Base-by-base conservation (phyloP, 2,329 filamentous ascomycete genomes). In the Phialemonium atrogriseum region DNA sequence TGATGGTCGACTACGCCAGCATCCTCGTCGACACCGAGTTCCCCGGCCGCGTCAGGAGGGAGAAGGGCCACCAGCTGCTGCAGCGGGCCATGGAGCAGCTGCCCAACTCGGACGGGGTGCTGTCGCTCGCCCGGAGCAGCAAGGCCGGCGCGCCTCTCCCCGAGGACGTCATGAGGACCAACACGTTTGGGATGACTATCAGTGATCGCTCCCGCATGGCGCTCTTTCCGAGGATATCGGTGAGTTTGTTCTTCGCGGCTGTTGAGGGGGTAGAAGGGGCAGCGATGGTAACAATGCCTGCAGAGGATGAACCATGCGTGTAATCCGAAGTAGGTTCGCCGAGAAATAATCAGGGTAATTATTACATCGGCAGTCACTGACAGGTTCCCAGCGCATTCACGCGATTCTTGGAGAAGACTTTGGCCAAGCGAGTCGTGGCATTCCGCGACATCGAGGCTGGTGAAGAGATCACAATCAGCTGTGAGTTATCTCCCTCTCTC, bases 251-350 rank as follows among this genome's bases (percentile, higher is more conserved):
- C 4, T 8, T 14, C 5, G 19, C 7, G 20, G 11, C 11, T 16
- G 14, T 7, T 22, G 19, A 10, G 11, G n/a, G n/a, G n/a, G n/a
- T n/a, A n/a, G n/a, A 12, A n/a, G 10, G 5, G 6, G 24, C 2
- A n/a, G n/a, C 10, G 10, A 8, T n/a, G 9, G 11, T n/a, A 12
- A 16, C 8, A n/a, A 11, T 23, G 7, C 0, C 24, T 13, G 13
- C 16, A 58, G 56, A 50, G 53, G 18, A 30, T 59, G 22, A 59
- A 59, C 34, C 55, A 59, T 22, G 55, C 46, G 1, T 59, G 56
- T 27, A 47, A 44, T 32, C 53, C 56, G 21, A 59, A 58, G 55
- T 58, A 33, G 29, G 49, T 40, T 13, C 21, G 9, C 16, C 5
- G 10, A 25, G 11, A 10, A 14, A 5, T 7, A 18, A n/a, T 13